These are phyloP conservation scores for Tylopilus balloui DNA, from an alignment of 768 basidiomycete genomes.

Conservation along the genomic window DNA sequence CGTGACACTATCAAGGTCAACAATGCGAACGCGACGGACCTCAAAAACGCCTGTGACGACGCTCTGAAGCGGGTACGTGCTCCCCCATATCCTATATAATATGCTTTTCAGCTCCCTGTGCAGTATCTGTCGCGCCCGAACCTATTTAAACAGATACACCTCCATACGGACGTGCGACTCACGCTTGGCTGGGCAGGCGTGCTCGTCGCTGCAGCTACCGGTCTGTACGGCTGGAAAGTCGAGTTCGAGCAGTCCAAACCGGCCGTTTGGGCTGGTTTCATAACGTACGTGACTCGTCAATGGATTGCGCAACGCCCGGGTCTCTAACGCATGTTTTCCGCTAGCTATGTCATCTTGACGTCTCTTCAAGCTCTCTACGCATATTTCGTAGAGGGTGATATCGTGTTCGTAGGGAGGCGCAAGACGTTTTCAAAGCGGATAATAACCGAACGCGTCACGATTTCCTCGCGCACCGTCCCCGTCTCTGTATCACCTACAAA, in stretches of 20 bases:
- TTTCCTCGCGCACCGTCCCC: slow-evolving; percentile 65
- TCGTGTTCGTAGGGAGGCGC: slow-evolving; percentile 84
- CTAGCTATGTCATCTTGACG: slow-evolving; percentile 74
- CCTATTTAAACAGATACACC: slow-evolving; percentile 80
- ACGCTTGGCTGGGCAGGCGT: slow-evolving; percentile 84
- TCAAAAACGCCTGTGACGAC: slow-evolving; percentile 80
- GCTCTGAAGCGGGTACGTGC: slow-evolving; percentile 76
- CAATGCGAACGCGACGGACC: slow-evolving; percentile 50
- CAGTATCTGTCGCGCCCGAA: slow-evolving; percentile 79
- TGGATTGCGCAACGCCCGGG: not conserved
- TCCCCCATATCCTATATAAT: not conserved
- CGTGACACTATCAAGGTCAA: slow-evolving; percentile 60
- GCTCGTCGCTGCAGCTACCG: slow-evolving; percentile 74
- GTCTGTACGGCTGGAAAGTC: slow-evolving; percentile 79
- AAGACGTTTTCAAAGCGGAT: slow-evolving; percentile 92
- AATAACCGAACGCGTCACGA: slow-evolving; percentile 82
- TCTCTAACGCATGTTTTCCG: slow-evolving; percentile 7
- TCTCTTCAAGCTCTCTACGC: slow-evolving; percentile 71
- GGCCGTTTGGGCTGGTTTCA: slow-evolving; percentile 72
- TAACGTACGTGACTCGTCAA: slow-evolving; percentile 50
- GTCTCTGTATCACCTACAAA: slow-evolving; percentile 33
- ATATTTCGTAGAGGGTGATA: slow-evolving; percentile 81
- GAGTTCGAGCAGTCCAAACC: slow-evolving; percentile 90
- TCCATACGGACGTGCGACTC: slow-evolving; percentile 86
- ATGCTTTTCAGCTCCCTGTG: not conserved